These are phyloP conservation scores for Biscutella laevigata DNA, from an alignment of 441 rosid genomes.

Conservation along the genomic window DNA sequence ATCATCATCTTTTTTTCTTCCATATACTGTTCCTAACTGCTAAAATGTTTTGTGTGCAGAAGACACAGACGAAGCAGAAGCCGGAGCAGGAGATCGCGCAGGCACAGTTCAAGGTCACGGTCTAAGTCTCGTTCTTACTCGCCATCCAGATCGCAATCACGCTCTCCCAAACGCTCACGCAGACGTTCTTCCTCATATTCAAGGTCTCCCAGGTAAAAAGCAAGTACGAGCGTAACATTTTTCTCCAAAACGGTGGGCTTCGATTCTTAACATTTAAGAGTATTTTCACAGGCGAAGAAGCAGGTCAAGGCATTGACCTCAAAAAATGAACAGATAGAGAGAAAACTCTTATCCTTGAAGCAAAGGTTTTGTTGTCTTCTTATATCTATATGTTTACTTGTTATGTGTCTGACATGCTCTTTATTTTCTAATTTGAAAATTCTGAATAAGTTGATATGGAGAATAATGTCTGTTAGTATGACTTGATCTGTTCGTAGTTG, in stretches of 20 bases:
- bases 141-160: conserved; percentile 27
- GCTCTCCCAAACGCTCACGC: conserved; percentile 25
- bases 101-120: conserved; percentile 40
- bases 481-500: no score
- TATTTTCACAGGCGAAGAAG: conserved; percentile 55
- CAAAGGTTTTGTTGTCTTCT: neutral
- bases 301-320: conserved; percentile 59
- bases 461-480: no score
- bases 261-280: neutral
- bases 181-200: conserved; percentile 34
- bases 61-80: conserved; percentile 55
- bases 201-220: conserved; percentile 59
- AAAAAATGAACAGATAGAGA: no score
- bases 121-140: no score
- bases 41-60: conserved; percentile 26
- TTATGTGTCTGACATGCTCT: neutral
- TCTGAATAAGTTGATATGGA: no score
- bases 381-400: neutral
- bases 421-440: no score
- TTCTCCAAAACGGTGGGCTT: neutral
- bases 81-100: conserved; percentile 34
- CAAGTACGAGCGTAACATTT: conserved; percentile 6
- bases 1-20: neutral
- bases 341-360: neutral
- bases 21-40: conserved; percentile 12